Evolutionary conservation across 345 rosid genomes (phyloP).

Genomic region (Eucalyptus globulus): DNA sequence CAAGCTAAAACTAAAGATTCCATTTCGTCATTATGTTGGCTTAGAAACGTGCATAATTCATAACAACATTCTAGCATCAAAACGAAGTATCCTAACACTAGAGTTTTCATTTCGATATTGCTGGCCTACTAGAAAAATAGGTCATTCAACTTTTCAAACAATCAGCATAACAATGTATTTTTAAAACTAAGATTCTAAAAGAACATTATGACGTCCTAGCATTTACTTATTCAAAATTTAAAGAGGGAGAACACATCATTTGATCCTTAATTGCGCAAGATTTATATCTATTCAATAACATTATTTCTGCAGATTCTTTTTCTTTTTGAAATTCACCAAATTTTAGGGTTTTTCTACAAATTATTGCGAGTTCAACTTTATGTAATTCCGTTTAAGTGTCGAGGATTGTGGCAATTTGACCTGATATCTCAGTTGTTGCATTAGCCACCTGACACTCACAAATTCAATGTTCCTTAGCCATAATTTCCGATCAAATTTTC

Average conservation of each 20-base stretch:
- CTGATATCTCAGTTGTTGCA: background rate
- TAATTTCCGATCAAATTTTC: background rate
- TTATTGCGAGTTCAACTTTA: background rate
- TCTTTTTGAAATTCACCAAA: background rate
- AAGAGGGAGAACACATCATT: background rate
- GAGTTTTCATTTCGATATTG: background rate
- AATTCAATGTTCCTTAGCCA: background rate
- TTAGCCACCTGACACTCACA: background rate
- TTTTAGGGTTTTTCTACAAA: background rate
- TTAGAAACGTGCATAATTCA: background rate
- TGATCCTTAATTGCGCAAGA: background rate
- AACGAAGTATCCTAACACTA: background rate
- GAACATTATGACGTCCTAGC: background rate
- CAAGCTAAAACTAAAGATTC: background rate
- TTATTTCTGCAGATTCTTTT: background rate
- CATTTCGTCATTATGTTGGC: background rate
- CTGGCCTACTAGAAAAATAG: background rate
- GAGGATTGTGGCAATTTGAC: background rate
- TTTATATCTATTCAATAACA: background rate
- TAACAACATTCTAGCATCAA: background rate
- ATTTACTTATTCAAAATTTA: no score
- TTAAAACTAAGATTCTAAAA: background rate
- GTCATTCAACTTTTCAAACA: background rate
- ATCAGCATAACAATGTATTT: background rate
- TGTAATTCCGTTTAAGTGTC: background rate